Evolutionary conservation across 495 filamentous ascomycete genomes (phyloP).

Genomic region (Podospora didyma): DNA sequence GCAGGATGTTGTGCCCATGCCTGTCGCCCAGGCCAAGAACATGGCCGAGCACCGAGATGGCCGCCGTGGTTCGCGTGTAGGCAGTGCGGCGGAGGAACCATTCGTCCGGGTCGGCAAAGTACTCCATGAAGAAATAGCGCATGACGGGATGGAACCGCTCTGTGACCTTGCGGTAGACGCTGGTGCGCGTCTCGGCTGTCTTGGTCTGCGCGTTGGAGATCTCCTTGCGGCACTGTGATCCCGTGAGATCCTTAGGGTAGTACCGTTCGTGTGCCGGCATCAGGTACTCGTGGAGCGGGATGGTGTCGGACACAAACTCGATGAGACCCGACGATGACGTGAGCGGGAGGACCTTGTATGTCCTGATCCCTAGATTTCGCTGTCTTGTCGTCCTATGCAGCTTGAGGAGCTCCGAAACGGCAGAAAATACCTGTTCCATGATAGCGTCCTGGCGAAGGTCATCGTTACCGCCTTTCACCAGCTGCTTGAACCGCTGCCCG

Average conservation of each 20-base stretch:
- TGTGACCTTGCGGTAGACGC: conserved; percentile 66
- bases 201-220: conserved; percentile 68
- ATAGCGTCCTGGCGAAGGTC: conserved; percentile 98
- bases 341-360: conserved; percentile 93
- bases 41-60: conserved; percentile 91
- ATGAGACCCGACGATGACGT: conserved; percentile 84
- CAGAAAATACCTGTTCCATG: conserved; percentile 99
- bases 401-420: conserved; percentile 85
- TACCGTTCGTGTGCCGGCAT: conserved; percentile 87
- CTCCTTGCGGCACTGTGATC: conserved; percentile 66
- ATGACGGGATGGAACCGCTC: conserved; percentile 89
- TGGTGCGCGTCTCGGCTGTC: conserved; percentile 64
- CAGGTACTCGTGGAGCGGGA: conserved; percentile 83
- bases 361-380: conserved; percentile 81
- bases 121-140: conserved; percentile 95
- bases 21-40: conserved; percentile 93
- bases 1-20: conserved; percentile 93
- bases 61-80: conserved; percentile 88
- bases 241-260: conserved; percentile 78
- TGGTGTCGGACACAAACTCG: conserved; percentile 91
- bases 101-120: conserved; percentile 88
- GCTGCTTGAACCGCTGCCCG: conserved; percentile 76
- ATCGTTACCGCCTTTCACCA: conserved; percentile 92
- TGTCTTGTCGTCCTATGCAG: conserved; percentile 81
- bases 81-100: conserved; percentile 86